phyloP scores from a whole-genome alignment of 1,284 basidiomycete genomes.

The Puccinia brachypodii region DNA sequence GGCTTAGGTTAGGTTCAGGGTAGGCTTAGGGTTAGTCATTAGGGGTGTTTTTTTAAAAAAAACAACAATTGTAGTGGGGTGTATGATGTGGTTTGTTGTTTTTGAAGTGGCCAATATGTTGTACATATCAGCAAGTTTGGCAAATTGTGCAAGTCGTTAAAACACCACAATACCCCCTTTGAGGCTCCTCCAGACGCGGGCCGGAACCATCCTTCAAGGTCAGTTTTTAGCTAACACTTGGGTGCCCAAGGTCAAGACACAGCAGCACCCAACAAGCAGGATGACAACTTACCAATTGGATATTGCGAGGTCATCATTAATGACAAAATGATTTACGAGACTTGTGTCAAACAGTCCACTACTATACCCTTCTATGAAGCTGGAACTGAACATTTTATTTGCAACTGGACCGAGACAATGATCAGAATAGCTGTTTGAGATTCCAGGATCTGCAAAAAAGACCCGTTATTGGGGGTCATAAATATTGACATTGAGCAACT shows the following conservation, averaged over 20 bases:
- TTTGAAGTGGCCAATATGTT: too few relatives aligned
- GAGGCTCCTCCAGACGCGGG: too few relatives aligned
- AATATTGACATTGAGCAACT: conserved; percentile 60
- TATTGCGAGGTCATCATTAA: conserved; percentile 65
- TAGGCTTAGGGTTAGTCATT: too few relatives aligned
- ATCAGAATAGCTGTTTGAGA: conserved; percentile 72
- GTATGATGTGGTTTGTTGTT: too few relatives aligned
- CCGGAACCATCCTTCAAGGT: too few relatives aligned
- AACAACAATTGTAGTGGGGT: too few relatives aligned
- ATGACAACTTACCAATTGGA: conserved; percentile 61
- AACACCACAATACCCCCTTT: too few relatives aligned
- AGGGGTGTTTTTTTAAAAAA: too few relatives aligned
- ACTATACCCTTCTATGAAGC: conserved; percentile 73
- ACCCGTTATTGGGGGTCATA: conserved; percentile 74
- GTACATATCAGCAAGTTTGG: too few relatives aligned
- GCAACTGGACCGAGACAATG: conserved; percentile 68
- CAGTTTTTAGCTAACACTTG: too few relatives aligned
- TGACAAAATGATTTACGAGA: conserved; percentile 65
- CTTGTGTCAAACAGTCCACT: conserved; percentile 65
- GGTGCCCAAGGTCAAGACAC: conserved; percentile 65
- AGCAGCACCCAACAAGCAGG: conserved; percentile 63
- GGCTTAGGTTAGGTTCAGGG: too few relatives aligned
- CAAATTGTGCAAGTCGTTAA: too few relatives aligned
- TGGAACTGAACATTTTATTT: conserved; percentile 70
- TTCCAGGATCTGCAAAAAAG: conserved; percentile 63